phyloP scores from a whole-genome alignment of 2,329 filamentous ascomycete species.

The Penicillium sp. region DNA sequence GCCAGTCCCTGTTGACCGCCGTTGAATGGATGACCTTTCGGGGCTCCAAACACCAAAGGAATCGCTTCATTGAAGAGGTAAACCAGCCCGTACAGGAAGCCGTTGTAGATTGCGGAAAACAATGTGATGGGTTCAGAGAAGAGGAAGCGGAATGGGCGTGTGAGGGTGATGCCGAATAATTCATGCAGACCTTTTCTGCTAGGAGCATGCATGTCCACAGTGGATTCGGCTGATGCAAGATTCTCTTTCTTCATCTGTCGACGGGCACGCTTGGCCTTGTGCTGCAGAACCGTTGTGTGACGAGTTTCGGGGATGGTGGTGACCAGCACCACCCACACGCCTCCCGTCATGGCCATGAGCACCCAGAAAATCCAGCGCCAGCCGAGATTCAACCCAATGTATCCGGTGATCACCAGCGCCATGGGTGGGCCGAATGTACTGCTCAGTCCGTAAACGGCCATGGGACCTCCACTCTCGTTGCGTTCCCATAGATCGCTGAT shows the following conservation, averaged over 20 bases:
- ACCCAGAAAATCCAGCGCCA: slow-evolving; percentile 65
- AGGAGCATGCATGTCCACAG: slow-evolving; percentile 37
- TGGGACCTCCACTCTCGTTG: slow-evolving; percentile 33
- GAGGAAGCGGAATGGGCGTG: slow-evolving; percentile 58
- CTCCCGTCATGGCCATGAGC: slow-evolving; percentile 57
- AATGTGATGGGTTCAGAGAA: slow-evolving; percentile 32
- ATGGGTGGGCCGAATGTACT: slow-evolving; percentile 40
- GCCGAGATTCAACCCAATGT: slow-evolving; percentile 36
- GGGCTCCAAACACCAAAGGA: slow-evolving; percentile 65
- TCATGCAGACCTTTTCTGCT: slow-evolving; percentile 68
- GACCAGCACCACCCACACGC: slow-evolving; percentile 52
- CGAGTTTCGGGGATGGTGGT: slow-evolving; percentile 57
- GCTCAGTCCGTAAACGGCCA: slow-evolving; percentile 39
- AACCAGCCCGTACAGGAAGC: slow-evolving; percentile 74
- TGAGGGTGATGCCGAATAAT: slow-evolving; percentile 69
- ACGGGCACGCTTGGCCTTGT: slow-evolving; percentile 56
- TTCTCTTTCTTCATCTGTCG: slow-evolving; percentile 46
- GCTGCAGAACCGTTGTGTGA: slow-evolving; percentile 57
- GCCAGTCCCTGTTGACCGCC: slow-evolving; percentile 58
- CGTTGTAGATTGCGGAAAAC: slow-evolving; percentile 41
- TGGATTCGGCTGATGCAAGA: slow-evolving; percentile 63
- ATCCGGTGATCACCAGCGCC: slow-evolving; percentile 38
- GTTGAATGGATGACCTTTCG: slow-evolving; percentile 59
- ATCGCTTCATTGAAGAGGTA: slow-evolving; percentile 77
- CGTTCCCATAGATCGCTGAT: slow-evolving; percentile 37